A percentile compares a stretch with the other conserved stretches of the same genome.
phyloP scores from a whole-genome alignment of 2,329 filamentous ascomycete species.

The Pseudonectria buxi region DNA sequence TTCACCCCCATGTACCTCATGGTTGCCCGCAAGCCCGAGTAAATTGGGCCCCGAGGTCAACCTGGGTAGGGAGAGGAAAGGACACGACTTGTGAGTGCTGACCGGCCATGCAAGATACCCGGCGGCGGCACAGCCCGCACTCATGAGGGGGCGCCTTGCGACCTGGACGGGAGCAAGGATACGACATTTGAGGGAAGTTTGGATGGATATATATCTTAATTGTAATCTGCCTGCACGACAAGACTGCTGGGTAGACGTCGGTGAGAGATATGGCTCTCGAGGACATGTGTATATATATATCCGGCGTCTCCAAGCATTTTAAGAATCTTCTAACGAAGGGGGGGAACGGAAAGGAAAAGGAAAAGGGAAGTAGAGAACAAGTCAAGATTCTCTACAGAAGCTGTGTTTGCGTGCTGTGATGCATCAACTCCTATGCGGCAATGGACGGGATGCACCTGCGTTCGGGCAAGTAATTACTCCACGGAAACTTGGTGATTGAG shows the following conservation, averaged over 20 bases:
- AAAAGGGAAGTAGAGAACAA: no score
- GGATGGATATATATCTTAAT: slow-evolving; percentile 18
- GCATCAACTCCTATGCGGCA: no score
- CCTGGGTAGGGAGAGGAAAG: slow-evolving; percentile 1
- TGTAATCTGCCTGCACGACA: slow-evolving; percentile 16
- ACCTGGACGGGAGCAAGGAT: slow-evolving; percentile 11
- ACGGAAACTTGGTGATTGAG: no score
- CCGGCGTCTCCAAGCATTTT: slow-evolving; percentile 3
- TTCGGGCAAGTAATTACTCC: no score
- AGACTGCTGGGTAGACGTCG: slow-evolving; percentile 5
- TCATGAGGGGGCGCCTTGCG: not conserved
- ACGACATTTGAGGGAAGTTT: slow-evolving; percentile 16
- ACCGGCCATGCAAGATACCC: slow-evolving; percentile 10
- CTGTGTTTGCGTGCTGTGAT: no score
- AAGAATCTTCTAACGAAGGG: not conserved
- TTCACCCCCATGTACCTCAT: slow-evolving; percentile 99
- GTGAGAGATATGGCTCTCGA: slow-evolving; percentile 2
- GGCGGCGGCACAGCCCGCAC: no score
- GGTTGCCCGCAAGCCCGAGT: slow-evolving; percentile 75
- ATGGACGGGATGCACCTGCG: no score
- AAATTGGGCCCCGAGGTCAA: not conserved
- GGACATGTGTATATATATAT: slow-evolving; percentile 8
- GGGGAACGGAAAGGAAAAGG: no score
- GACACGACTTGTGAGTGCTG: not conserved
- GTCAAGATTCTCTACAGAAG: no score